Base-by-base conservation (phyloP, 176 grass and related monocot species). In the Oryza australiensis region DNA sequence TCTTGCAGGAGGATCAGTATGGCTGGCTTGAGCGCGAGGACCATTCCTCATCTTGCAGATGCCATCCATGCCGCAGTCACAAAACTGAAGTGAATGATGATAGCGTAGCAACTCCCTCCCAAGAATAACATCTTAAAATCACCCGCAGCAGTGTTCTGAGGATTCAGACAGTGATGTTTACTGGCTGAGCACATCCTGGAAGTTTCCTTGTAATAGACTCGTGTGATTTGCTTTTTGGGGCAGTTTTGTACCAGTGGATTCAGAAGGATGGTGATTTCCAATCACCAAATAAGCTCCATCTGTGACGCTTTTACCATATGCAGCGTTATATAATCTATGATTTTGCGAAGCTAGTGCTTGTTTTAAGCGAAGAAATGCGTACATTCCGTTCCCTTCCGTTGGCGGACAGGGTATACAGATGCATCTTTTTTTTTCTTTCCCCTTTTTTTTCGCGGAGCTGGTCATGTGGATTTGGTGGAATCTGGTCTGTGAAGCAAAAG, bases 1-100 rank as follows among this genome's bases (percentile, higher is more conserved):
- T 83, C 32, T 59, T 89, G 79, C 96, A 99, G 96, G 96, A 92
- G 96, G 79, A 99, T 99, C 80, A 99, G 96, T 78, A 99, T 99
- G 93, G 96, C 96, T 38, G 96, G 96, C 80, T 87, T 99, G 74
- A 95, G 45, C 87, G 48, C 65, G 26, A 93, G 80, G 80, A 95
- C 85, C 7, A 69, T 95, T 20, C 83, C 89, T 22, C 85, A 87
- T 70, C 93, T 99, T 45, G 89, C 93, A 53, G 93, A 95, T 90
- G 96, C 93, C 64, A 99, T 99, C 48, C 85, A 99, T 74, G 91
- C 93, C 20, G 93, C 93, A 46, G 96, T 99, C n/a, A 89, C 85
- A 37, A 82, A 83, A 70, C 16, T 90, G 62, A 90, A 90, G 80
- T 90, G 84, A 90, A 78, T 49, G 48, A 73, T 62, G 48, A 45